Evolutionary conservation across 140 eudicot species (phyloP), one percentile per base, ranked within the genome.

Genomic region (Senecio squalidus): DNA sequence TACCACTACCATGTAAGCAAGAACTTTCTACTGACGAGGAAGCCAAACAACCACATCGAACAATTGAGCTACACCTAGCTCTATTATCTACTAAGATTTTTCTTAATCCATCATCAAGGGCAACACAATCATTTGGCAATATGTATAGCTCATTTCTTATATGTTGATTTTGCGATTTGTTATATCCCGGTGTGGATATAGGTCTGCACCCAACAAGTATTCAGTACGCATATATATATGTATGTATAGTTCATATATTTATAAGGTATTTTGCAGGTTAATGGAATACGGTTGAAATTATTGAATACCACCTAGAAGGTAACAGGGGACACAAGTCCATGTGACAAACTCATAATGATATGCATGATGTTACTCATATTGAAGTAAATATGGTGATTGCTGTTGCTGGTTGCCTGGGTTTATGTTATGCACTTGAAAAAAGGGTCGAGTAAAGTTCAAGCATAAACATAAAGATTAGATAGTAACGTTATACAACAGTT

Each of bases 361-460:
- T n/a, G n/a, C n/a, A n/a, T n/a, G n/a, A n/a, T 51, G 51, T 50
- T 46, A 10, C 47, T 33, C 25, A 55, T 55, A 50, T 33, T 38
- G 17, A 15, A 34, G 60, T 51, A 21, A 64, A 15, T 22, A 50
- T 47, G 46, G 51, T 44, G 28, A 40, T 17, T 63, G 50, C 33
- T 50, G 49, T 34, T 48, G 49, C 50, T 34, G 48, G 69, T 30
- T 62, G 58, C 47, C 33, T 46, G 64, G 27, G 26, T 55, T 36
- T 55, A 47, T 67, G 20, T 55, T 55, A 36, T 29, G 28, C 20
- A 56, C 66, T 67, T 56, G 66, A 63, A 43, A 67, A 67, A 67
- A 55, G 36, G 33, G 64, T 20, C 8, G 55, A 67, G 73, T 67
- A 56, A 67, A 67, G 65, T 56, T 45, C 22, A 67, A 67, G 73